Conservation (phyloP, 2,329 filamentous ascomycete species). For the Cladorrhinum sp. region DNA sequence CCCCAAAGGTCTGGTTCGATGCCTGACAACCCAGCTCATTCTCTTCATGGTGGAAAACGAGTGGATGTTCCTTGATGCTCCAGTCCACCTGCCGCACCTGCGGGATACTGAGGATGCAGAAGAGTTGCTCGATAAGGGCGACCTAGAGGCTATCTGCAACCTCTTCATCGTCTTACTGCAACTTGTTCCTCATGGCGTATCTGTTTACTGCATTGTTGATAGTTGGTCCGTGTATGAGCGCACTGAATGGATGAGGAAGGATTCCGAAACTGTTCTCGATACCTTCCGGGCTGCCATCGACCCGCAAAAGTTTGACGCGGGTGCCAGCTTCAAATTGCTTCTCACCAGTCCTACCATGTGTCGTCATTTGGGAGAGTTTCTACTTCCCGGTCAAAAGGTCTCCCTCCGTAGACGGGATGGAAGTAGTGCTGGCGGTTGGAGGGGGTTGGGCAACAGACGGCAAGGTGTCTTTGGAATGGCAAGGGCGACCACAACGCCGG, state of each 20-base stretch:
- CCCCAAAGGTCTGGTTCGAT: conserved; percentile 14
- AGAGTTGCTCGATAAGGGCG: not conserved
- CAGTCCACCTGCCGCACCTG: conserved; percentile 8
- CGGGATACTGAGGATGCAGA: conserved; percentile 9
- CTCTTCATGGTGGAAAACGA: conserved; percentile 12
- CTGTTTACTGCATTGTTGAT: conserved; percentile 20
- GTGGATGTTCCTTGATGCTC: not conserved
- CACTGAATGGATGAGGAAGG: conserved; percentile 3
- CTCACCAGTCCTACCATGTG: conserved; percentile 29
- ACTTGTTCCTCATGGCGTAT: not conserved
- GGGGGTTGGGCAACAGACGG: not conserved
- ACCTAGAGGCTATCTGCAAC: conserved; percentile 10
- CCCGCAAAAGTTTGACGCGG: not conserved
- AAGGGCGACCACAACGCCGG: not conserved
- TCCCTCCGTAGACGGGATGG: conserved; percentile 24
- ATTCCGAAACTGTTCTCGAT: conserved; percentile 10
- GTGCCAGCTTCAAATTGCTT: conserved; percentile 30
- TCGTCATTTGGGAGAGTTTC: conserved; percentile 29
- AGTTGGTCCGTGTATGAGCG: conserved; percentile 16
- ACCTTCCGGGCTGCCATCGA: not conserved
- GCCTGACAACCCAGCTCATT: conserved; percentile 16
- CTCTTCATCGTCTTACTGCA: conserved; percentile 12
- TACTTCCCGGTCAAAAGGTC: conserved; percentile 29
- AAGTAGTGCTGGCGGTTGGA: not conserved
- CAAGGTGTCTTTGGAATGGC: not conserved